A percentile compares a stretch with the other conserved stretches of the same genome.
Conservation (phyloP, 1,284 basidiomycete genomes). For the Polyporus tsugae region DNA sequence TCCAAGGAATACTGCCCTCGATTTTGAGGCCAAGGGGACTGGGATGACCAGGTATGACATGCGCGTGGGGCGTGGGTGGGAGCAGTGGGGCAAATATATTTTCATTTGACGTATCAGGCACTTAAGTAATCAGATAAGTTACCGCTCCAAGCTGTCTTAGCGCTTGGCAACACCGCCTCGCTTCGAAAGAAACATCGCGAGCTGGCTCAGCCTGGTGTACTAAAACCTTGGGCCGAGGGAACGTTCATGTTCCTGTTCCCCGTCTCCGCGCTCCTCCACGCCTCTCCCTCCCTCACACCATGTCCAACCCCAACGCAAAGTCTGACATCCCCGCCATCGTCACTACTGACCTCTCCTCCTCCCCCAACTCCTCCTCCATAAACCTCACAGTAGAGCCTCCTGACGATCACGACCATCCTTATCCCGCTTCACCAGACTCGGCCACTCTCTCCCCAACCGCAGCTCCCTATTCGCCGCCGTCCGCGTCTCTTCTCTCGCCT, state of each 20-base stretch:
- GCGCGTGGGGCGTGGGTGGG: not conserved
- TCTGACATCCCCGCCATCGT: constrained; percentile 38
- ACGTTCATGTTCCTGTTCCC: constrained; percentile 10
- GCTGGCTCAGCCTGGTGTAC: not conserved
- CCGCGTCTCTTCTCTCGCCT: constrained; percentile 30
- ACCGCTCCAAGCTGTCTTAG: not conserved
- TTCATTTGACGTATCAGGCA: not conserved
- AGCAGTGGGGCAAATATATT: not conserved
- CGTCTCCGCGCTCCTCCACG: constrained; percentile 9
- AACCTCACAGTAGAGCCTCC: constrained; percentile 22
- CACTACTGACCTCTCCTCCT: constrained; percentile 38
- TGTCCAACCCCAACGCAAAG: constrained; percentile 29
- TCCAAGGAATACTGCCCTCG: not conserved
- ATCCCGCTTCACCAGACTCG: constrained; percentile 17
- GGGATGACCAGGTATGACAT: not conserved
- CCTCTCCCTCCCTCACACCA: constrained; percentile 11
- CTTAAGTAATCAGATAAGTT: constrained; percentile 2
- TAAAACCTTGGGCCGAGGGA: not conserved
- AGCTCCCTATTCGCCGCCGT: constrained; percentile 20
- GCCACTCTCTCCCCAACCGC: constrained; percentile 15
- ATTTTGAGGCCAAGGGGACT: not conserved
- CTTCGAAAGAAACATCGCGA: not conserved
- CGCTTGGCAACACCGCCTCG: constrained; percentile 10
- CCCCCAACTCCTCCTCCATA: constrained; percentile 29
- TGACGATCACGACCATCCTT: constrained; percentile 22